phyloP scores from a whole-genome alignment of 306 rosid species.

The Ochetophila trinervis region DNA sequence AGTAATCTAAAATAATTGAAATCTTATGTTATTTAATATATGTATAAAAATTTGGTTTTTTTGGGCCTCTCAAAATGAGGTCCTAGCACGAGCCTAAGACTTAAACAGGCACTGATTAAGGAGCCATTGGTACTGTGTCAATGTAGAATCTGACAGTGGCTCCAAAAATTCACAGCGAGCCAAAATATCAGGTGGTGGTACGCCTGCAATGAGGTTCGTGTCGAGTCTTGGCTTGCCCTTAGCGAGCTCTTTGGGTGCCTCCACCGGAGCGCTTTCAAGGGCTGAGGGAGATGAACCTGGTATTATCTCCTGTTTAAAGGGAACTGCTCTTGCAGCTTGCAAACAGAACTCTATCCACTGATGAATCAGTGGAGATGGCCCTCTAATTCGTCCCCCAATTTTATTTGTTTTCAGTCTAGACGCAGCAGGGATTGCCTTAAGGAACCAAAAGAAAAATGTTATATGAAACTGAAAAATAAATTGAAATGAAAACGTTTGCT shows the following conservation, averaged over 20 bases:
- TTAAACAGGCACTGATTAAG: neutral
- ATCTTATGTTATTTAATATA: too few relatives aligned
- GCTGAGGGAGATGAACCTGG: slow-evolving; percentile 76
- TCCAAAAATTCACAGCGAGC: slow-evolving; percentile 80
- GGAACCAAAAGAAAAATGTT: slow-evolving; percentile 8
- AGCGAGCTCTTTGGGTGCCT: slow-evolving; percentile 41
- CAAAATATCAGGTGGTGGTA: slow-evolving; percentile 65
- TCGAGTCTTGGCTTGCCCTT: slow-evolving; percentile 73
- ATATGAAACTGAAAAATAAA: neutral
- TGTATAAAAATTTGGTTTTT: too few relatives aligned
- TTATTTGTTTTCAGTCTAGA: slow-evolving; percentile 48
- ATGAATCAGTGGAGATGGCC: slow-evolving; percentile 81
- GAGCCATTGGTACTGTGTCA: slow-evolving; percentile 63
- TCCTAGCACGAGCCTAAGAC: too few relatives aligned
- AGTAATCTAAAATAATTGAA: too few relatives aligned
- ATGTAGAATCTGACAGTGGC: slow-evolving; percentile 54
- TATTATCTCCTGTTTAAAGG: slow-evolving; percentile 84
- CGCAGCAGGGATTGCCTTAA: slow-evolving; percentile 78
- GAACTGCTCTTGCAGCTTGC: slow-evolving; percentile 77
- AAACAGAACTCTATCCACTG: slow-evolving; percentile 97
- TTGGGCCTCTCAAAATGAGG: too few relatives aligned
- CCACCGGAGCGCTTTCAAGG: slow-evolving; percentile 41
- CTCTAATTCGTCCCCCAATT: slow-evolving; percentile 79
- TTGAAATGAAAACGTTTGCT: too few relatives aligned
- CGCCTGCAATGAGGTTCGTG: slow-evolving; percentile 75